A percentile compares a stretch with the other conserved stretches of the same genome.
These are phyloP conservation scores for Erodium trifolium DNA, from an alignment of 441 rosid species.

Conservation along the genomic window DNA sequence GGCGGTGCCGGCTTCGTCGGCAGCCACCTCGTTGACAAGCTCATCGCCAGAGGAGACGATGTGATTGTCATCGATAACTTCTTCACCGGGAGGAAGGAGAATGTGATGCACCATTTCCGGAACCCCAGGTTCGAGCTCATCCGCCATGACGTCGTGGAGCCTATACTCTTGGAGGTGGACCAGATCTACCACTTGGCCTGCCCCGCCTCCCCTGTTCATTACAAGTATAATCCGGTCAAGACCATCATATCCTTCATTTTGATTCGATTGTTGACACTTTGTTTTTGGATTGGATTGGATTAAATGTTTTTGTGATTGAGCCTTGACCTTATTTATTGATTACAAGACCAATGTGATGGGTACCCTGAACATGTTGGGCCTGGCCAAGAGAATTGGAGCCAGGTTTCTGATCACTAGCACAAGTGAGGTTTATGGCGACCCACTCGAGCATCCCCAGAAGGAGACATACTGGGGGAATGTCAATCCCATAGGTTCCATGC, in stretches of 20 bases:
- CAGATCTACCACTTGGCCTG: slow-evolving; percentile 76
- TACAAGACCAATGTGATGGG: slow-evolving; percentile 99
- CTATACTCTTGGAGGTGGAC: slow-evolving; percentile 66
- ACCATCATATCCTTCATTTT: slow-evolving; percentile 71
- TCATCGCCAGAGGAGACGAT: slow-evolving; percentile 82
- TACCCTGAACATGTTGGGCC: slow-evolving; percentile 92
- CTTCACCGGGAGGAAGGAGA: slow-evolving; percentile 88
- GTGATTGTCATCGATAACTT: slow-evolving; percentile 89
- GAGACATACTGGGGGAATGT: slow-evolving; percentile 96
- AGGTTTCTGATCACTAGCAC: slow-evolving; percentile 90
- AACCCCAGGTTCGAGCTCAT: slow-evolving; percentile 81
- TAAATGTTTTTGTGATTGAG: too few relatives aligned
- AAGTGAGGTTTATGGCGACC: slow-evolving; percentile 97
- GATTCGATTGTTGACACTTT: not conserved
- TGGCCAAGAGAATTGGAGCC: slow-evolving; percentile 96
- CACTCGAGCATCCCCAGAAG: slow-evolving; percentile 96
- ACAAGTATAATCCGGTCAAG: slow-evolving; percentile 89
- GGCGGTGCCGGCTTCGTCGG: slow-evolving; percentile 99
- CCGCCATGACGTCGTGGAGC: slow-evolving; percentile 66
- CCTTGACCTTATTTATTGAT: slow-evolving; percentile 28
- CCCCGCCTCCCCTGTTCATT: slow-evolving; percentile 85
- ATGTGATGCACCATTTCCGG: slow-evolving; percentile 60
- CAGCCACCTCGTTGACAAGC: slow-evolving; percentile 88
- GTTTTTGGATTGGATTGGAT: not conserved
- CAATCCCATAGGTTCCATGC: slow-evolving; percentile 56